These are phyloP conservation scores for Candida nemodendra DNA, from an alignment of 805 yeast genomes.

Conservation along the genomic window DNA sequence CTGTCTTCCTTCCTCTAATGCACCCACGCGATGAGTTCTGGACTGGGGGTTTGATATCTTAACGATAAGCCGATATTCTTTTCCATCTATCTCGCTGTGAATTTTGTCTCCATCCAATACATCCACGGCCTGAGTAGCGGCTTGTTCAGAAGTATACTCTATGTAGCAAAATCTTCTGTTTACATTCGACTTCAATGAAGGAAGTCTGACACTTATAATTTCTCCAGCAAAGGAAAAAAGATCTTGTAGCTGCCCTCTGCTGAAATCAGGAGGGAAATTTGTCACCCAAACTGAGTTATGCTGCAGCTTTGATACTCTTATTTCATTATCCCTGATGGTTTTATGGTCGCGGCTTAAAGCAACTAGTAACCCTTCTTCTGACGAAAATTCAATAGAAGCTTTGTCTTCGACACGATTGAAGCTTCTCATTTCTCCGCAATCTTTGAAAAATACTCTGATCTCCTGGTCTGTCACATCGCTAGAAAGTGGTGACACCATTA, in stretches of 20 bases:
- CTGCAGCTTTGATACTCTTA: conserved; percentile 45
- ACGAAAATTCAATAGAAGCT: conserved; percentile 61
- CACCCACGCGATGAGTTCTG: conserved; percentile 41
- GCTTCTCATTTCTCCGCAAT: conserved; percentile 56
- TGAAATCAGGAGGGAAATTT: conserved; percentile 62
- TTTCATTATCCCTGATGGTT: conserved; percentile 38
- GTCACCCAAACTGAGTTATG: conserved; percentile 67
- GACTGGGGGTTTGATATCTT: conserved; percentile 60
- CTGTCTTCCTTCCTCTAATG: conserved; percentile 55
- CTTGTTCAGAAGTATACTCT: conserved; percentile 46
- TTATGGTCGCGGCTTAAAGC: conserved; percentile 63
- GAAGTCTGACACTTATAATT: conserved; percentile 56
- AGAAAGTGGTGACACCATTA: conserved; percentile 53
- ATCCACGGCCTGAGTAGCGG: conserved; percentile 44
- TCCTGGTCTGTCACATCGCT: conserved; percentile 36
- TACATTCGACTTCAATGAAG: conserved; percentile 54
- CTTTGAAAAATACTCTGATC: conserved; percentile 46
- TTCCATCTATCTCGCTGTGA: conserved; percentile 30
- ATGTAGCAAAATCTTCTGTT: conserved; percentile 73
- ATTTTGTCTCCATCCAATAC: conserved; percentile 40
- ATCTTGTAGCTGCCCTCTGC: conserved; percentile 36
- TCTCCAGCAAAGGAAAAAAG: conserved; percentile 42
- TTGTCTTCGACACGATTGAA: conserved; percentile 25
- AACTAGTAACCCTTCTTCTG: conserved; percentile 46
- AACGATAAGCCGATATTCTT: conserved; percentile 45